A percentile compares a stretch with the other conserved stretches of the same genome.
phyloP scores from a whole-genome alignment of 208 protist genomes.

The Porcisia deanei region DNA sequence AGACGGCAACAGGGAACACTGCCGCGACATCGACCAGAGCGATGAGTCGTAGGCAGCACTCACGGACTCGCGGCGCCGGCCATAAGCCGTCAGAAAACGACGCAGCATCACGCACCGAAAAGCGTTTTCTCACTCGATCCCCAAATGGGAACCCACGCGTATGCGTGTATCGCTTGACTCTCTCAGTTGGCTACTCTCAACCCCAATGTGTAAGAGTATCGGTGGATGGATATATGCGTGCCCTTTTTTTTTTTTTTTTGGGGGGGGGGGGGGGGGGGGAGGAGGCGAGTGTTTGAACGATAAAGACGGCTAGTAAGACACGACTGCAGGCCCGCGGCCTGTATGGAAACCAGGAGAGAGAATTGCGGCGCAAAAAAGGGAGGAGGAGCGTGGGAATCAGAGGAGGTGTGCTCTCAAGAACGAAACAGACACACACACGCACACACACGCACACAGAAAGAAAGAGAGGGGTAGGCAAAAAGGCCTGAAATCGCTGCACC shows the following conservation, averaged over 20 bases:
- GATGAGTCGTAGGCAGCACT: not conserved
- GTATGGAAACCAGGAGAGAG: not conserved
- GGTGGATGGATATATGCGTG: not conserved
- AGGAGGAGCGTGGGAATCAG: not conserved
- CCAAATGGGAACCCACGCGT: not conserved
- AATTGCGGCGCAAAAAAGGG: not conserved
- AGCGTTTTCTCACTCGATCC: not conserved
- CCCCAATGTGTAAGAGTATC: no score
- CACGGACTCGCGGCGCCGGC: not conserved
- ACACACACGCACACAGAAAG: not conserved
- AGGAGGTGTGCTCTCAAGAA: not conserved
- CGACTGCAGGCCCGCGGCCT: not conserved
- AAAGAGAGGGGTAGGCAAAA: not conserved
- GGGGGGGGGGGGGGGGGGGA: no score
- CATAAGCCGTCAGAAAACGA: not conserved
- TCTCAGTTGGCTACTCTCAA: no score
- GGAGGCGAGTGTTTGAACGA: not conserved
- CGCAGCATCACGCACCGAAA: not conserved
- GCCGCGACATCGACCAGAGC: not conserved
- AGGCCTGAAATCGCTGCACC: not conserved
- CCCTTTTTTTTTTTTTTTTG: not conserved
- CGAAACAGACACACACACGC: not conserved
- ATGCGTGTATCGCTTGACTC: not conserved
- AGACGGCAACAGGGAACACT: not conserved
- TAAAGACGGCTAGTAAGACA: not conserved